Evolutionary conservation across 306 rosid species (phyloP).

Genomic region (Delonix regia): DNA sequence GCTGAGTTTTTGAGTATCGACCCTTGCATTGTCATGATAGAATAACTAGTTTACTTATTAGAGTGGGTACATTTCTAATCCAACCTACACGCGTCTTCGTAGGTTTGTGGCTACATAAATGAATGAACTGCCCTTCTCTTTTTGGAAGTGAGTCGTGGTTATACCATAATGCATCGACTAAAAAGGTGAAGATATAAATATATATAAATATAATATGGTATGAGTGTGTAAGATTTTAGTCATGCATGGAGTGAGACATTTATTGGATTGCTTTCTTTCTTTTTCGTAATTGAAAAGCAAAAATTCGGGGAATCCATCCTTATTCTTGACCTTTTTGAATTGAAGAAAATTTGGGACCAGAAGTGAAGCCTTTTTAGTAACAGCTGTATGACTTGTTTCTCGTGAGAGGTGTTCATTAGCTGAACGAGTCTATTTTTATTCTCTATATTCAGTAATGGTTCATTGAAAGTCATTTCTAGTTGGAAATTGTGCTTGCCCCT

Average conservation of each 20-base stretch:
- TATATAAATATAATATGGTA: too few species aligned
- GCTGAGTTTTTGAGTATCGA: background rate
- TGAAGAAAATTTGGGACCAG: background rate
- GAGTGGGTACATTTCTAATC: conserved; percentile 3
- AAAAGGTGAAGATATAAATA: too few species aligned
- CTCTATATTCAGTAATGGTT: background rate
- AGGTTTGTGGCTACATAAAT: background rate
- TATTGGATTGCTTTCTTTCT: too few species aligned
- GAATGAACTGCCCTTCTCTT: background rate
- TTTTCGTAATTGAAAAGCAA: background rate
- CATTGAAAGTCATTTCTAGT: background rate
- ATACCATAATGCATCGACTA: background rate
- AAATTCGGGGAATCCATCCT: background rate
- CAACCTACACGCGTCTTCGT: background rate
- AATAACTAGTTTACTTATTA: background rate
- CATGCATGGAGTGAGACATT: background rate
- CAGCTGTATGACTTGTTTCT: background rate
- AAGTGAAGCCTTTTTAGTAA: background rate
- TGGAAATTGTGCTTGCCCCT: background rate
- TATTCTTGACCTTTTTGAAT: background rate
- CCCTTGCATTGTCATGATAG: background rate
- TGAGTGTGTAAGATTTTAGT: background rate
- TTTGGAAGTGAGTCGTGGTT: background rate
- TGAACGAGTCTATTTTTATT: background rate
- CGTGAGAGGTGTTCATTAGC: background rate